These are phyloP conservation scores for Mortierella sp. DNA, from an alignment of 371 early-diverging fungal species.

Conservation along the genomic window DNA sequence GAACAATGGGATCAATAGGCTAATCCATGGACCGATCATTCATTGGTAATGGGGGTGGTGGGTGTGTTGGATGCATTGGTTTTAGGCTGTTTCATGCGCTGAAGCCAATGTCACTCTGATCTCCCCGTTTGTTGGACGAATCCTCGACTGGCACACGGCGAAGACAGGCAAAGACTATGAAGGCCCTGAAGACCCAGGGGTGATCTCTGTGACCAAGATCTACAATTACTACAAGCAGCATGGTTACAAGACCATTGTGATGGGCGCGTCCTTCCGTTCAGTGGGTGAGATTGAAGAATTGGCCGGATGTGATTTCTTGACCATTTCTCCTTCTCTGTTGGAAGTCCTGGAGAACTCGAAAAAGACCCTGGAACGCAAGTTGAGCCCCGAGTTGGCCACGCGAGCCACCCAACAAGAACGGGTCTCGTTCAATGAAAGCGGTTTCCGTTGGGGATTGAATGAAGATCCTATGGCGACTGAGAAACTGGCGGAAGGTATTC, in stretches of 20 bases:
- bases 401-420: conserved; percentile 67
- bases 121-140: conserved; percentile 98
- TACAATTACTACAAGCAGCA: conserved; percentile 98
- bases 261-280: conserved; percentile 99
- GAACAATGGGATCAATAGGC: too few species aligned
- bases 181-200: conserved; percentile 89
- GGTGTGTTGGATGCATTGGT: too few species aligned
- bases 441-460: conserved; percentile 96
- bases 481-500: conserved; percentile 95
- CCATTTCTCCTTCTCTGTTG: conserved; percentile 92
- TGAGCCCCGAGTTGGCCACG: conserved; percentile 73
- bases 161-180: conserved; percentile 81
- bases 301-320: conserved; percentile 95
- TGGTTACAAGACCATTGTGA: conserved; percentile 97
- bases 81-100: conserved; percentile 97
- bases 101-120: conserved; percentile 96
- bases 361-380: conserved; percentile 72
- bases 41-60: too few species aligned
- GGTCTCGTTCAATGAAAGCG: conserved; percentile 83
- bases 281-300: conserved; percentile 94
- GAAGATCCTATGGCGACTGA: conserved; percentile 98
- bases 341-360: conserved; percentile 73
- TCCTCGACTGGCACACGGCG: conserved; percentile 97
- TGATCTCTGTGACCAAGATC: conserved; percentile 88
- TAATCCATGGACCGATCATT: too few species aligned